phyloP scores from a whole-genome alignment of 2,329 filamentous ascomycete genomes.

The Fusarium papillatum region DNA sequence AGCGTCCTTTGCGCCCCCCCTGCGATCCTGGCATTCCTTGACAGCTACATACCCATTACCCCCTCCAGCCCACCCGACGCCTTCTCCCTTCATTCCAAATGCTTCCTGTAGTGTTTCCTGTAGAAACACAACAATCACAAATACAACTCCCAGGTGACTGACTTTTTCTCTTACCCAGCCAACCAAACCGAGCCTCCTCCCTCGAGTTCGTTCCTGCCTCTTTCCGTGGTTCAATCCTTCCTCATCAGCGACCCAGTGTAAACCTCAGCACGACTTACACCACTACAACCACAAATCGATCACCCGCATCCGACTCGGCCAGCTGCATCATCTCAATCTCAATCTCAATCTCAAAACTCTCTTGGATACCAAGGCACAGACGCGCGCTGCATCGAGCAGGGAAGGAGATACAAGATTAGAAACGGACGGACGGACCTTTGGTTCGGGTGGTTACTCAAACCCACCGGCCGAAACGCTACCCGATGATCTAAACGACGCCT shows the following conservation, averaged over 20 bases:
- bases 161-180: constrained; percentile 38
- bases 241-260: constrained; percentile 6
- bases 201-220: constrained; percentile 20
- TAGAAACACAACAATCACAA: constrained; percentile 35
- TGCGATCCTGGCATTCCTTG: constrained; percentile 41
- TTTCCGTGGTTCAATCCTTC: constrained; percentile 25
- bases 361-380: constrained; percentile 38
- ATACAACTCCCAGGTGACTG: constrained; percentile 31
- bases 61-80: constrained; percentile 29
- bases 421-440: constrained; percentile 30
- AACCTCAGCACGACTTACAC: constrained; percentile 34
- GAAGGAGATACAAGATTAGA: constrained; percentile 6
- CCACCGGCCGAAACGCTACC: constrained; percentile 37
- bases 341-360: constrained; percentile 15
- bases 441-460: constrained; percentile 38
- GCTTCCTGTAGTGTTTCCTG: constrained; percentile 35
- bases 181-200: constrained; percentile 33
- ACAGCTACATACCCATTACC: constrained; percentile 15
- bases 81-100: constrained; percentile 46
- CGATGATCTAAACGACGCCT: constrained; percentile 47
- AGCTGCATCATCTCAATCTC: constrained; percentile 7
- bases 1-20: constrained; percentile 28
- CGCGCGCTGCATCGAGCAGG: background rate
- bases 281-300: constrained; percentile 1
- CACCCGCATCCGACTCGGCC: constrained; percentile 6